Conservation (phyloP, 495 filamentous ascomycete species). For the Penicillium cinerascens region DNA sequence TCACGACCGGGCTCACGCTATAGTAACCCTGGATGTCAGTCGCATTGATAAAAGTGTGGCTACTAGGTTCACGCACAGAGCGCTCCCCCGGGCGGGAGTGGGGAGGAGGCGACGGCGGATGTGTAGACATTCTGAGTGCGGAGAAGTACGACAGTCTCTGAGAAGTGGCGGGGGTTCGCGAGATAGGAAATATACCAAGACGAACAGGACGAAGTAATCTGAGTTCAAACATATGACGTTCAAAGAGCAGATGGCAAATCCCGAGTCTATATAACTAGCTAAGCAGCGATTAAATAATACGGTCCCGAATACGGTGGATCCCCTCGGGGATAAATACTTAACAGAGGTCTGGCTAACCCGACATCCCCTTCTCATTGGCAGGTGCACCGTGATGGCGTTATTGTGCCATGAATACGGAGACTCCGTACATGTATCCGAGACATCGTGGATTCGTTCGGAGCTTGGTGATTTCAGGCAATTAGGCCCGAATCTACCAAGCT, state of each 20-base stretch:
- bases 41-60: neutral
- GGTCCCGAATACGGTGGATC: neutral
- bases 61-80: conserved; percentile 4
- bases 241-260: neutral
- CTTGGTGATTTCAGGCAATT: conserved; percentile 6
- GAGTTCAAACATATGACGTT: neutral
- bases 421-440: neutral
- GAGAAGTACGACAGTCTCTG: neutral
- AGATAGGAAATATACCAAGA: neutral
- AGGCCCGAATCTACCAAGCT: conserved; percentile 1
- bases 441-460: neutral
- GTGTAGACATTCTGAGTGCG: conserved; percentile 3
- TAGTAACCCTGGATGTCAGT: neutral
- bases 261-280: neutral
- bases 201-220: neutral
- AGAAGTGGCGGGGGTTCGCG: neutral
- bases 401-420: neutral
- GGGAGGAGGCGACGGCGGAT: neutral
- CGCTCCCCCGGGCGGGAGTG: conserved; percentile 9
- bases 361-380: neutral
- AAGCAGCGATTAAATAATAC: neutral
- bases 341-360: neutral
- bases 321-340: conserved; percentile 8
- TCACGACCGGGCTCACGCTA: conserved; percentile 66
- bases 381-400: neutral